Evolutionary conservation across 495 filamentous ascomycete species (phyloP).

Genomic region (Penicillium waksmanii): DNA sequence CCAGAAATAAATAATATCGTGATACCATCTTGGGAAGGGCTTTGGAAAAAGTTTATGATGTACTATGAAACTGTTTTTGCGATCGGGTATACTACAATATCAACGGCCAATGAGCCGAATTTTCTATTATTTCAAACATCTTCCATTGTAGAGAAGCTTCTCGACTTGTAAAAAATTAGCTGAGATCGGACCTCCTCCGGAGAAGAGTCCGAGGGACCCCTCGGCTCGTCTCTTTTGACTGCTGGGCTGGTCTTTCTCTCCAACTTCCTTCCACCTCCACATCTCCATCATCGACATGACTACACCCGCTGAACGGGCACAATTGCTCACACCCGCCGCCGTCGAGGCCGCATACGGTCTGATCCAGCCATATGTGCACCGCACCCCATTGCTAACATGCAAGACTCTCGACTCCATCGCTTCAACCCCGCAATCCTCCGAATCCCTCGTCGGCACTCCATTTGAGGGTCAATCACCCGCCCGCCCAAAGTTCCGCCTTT

Average conservation of each 20-base stretch:
- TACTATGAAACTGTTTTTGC: conserved; percentile 46
- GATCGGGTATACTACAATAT: conserved; percentile 28
- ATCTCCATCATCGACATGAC: neutral
- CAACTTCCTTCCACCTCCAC: too few relatives aligned
- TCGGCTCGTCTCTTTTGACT: too few relatives aligned
- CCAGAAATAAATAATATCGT: conserved; percentile 67
- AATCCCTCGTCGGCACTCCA: conserved; percentile 56
- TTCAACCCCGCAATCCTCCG: conserved; percentile 65
- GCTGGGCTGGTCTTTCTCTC: too few relatives aligned
- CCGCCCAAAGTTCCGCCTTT: conserved; percentile 70
- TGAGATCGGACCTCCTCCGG: conserved; percentile 5
- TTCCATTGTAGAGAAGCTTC: conserved; percentile 5
- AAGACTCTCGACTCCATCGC: conserved; percentile 72
- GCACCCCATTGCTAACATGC: conserved; percentile 81
- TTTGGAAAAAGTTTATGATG: conserved; percentile 48
- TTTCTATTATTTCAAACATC: conserved; percentile 6
- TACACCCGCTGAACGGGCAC: conserved; percentile 43
- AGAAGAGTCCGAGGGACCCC: conserved; percentile 15
- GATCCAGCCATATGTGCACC: conserved; percentile 77
- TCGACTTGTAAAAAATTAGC: neutral
- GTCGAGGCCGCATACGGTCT: conserved; percentile 70
- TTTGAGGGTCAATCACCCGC: conserved; percentile 63
- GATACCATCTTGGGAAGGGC: conserved; percentile 31
- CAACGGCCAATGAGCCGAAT: conserved; percentile 15
- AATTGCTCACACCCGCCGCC: conserved; percentile 68